Base-by-base conservation (phyloP, 768 basidiomycete species). In the Trametes villosa region DNA sequence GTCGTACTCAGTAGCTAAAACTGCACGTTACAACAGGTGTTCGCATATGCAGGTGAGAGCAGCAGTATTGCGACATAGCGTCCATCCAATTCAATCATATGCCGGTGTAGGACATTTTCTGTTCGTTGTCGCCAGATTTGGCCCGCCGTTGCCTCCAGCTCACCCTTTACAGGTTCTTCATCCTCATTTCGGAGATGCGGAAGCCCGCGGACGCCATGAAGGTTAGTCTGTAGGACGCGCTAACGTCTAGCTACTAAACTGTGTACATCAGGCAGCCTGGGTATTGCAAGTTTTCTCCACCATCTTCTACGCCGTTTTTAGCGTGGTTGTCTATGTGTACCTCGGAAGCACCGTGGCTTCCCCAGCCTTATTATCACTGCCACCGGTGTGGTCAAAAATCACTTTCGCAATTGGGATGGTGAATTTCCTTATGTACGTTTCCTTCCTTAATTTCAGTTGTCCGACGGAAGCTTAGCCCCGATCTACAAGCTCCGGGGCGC, bases 131-230 rank as follows among this genome's bases (percentile, higher is more conserved):
- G 30, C 26, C 13, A 40, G 31, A 17, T 57, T 3, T 18, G 13
- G 13, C 22, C 17, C 36, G 9, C 11, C 20, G 22, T n/a, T n/a
- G n/a, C n/a, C 17, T 47, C 2, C 17, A 29, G 5, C 9, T 31
- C 3, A 38, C 11, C 1, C 17, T 20, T 27, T 15, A 27, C 41
- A 83, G 82, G 79, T 84, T 84, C 66, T 84, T 84, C 63, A 79
- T 84, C 40, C 67, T 84, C n/a, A 83, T 83, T 30, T 84, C 83
- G 15, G 83, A 85, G 65, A 84, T 84, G 84, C 71, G 70, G 22
- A 67, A 64, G 27, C 82, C 84, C 1, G 67, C 78, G 62, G 82
- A 84, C 63, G 82, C 82, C 7, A 84, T 84, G 80, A 84, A 84
- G 76, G 83, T 82, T 56, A 20, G 53, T 58, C 26, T 34, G 18